phyloP scores from a whole-genome alignment of 176 grass and related monocot species.

The Rhynchospora breviuscula region DNA sequence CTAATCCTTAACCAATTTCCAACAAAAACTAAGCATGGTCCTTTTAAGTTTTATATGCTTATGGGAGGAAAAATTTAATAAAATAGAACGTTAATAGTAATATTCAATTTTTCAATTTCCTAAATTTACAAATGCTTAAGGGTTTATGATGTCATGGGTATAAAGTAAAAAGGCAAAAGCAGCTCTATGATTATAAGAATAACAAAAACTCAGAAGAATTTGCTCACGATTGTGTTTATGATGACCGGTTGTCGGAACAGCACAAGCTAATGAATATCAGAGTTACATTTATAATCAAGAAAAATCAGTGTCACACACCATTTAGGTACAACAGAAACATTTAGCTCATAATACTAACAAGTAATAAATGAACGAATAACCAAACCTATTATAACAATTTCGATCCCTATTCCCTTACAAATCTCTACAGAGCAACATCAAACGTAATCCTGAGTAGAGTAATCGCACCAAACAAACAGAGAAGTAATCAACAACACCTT shows the following conservation, averaged over 20 bases:
- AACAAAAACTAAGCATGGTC: no score
- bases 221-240: neutral
- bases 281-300: slow-evolving; percentile 18
- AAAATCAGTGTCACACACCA: neutral
- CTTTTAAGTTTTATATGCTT: no score
- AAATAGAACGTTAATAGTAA: no score
- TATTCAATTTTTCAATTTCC: no score
- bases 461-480: neutral
- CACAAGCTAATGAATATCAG: neutral
- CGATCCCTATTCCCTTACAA: neutral
- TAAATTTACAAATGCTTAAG: no score
- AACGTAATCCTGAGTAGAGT: neutral
- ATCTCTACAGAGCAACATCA: slow-evolving; percentile 16
- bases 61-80: no score
- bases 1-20: no score
- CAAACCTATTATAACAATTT: slow-evolving; percentile 10
- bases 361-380: slow-evolving; percentile 17
- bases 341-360: slow-evolving; percentile 16
- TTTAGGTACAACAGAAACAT: slow-evolving; percentile 10
- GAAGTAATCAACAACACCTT: neutral
- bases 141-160: no score
- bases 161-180: no score
- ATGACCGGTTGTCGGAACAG: neutral
- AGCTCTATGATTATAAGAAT: no score
- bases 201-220: no score